A percentile compares a stretch with the other conserved stretches of the same genome.
phyloP scores from a whole-genome alignment of 192 early-diverging fungal genomes.

The Jimgerdemannia lactiflua region DNA sequence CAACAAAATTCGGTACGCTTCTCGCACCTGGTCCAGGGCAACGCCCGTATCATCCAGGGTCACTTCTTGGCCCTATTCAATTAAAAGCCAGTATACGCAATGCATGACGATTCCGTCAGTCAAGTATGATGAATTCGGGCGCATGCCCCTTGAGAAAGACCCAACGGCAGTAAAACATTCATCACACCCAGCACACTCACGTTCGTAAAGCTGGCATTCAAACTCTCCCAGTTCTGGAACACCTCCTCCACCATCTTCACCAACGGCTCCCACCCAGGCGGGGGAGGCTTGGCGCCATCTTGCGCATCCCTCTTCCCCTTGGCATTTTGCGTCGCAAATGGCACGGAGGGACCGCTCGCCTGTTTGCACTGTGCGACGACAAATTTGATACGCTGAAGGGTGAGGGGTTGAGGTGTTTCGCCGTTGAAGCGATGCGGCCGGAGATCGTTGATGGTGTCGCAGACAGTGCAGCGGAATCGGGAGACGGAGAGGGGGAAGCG shows the following conservation, averaged over 20 bases:
- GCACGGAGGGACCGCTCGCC: not conserved
- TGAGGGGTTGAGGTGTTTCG: conserved; percentile 7
- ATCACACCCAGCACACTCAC: conserved; percentile 9
- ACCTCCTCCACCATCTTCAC: conserved; percentile 20
- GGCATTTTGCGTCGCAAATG: not conserved
- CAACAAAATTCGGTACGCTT: conserved; percentile 60
- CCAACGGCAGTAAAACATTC: not conserved
- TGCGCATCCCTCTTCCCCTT: conserved; percentile 1
- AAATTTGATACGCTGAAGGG: conserved; percentile 14
- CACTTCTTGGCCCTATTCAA: conserved; percentile 37
- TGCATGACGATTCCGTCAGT: no score
- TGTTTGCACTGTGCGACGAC: conserved; percentile 14
- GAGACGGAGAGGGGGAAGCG: conserved; percentile 66
- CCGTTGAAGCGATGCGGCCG: conserved; percentile 22
- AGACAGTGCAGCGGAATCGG: conserved; percentile 90
- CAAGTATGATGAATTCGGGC: no score
- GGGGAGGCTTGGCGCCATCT: conserved; percentile 9
- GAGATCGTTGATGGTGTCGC: conserved; percentile 83
- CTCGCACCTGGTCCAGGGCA: conserved; percentile 58
- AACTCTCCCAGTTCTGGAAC: conserved; percentile 56
- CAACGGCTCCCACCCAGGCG: conserved; percentile 22
- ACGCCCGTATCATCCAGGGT: conserved; percentile 56
- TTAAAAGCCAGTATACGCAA: no score
- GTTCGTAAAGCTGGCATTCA: conserved; percentile 63
- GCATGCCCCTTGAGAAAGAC: not conserved